Evolutionary conservation across 2,329 filamentous ascomycete genomes (phyloP).

Genomic region (Orbilia javanica): DNA sequence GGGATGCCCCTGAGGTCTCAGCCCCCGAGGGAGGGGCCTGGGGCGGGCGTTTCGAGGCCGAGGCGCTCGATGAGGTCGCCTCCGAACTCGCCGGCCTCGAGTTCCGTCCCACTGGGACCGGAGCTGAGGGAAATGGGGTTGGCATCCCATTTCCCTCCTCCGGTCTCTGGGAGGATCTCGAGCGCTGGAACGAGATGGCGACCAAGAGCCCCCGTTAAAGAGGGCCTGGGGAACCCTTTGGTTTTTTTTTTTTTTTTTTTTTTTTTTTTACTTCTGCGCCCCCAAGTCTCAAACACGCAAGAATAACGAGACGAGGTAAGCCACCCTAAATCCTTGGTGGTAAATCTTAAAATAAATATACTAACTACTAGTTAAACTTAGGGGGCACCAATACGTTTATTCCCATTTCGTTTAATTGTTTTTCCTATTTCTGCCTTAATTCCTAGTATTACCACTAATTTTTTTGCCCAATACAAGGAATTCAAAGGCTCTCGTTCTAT

Average conservation of each 20-base stretch:
- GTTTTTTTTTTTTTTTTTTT: background rate
- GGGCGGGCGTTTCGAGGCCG: background rate
- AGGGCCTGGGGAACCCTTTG: background rate
- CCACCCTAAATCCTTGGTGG: too few relatives aligned
- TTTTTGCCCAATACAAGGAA: too few relatives aligned
- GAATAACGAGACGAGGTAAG: too few relatives aligned
- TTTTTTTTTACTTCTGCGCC: background rate
- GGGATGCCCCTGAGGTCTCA: background rate
- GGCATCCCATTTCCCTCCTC: background rate
- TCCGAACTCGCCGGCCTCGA: background rate
- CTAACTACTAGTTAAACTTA: too few relatives aligned
- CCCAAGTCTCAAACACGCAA: too few relatives aligned
- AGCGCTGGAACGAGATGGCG: background rate
- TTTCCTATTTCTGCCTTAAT: too few relatives aligned
- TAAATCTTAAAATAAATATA: too few relatives aligned
- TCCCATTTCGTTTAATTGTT: too few relatives aligned
- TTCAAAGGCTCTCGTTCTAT: too few relatives aligned
- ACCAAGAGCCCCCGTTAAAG: background rate
- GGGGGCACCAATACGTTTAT: too few relatives aligned
- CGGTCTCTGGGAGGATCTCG: conserved; percentile 10
- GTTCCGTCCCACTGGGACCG: background rate
- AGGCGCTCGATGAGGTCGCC: background rate
- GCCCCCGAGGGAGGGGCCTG: background rate
- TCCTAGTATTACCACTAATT: too few relatives aligned
- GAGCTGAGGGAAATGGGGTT: too few relatives aligned